These are phyloP conservation scores for Neckera pumila DNA, from an alignment of 225 moss, liverwort and hornwort species.

Conservation along the genomic window DNA sequence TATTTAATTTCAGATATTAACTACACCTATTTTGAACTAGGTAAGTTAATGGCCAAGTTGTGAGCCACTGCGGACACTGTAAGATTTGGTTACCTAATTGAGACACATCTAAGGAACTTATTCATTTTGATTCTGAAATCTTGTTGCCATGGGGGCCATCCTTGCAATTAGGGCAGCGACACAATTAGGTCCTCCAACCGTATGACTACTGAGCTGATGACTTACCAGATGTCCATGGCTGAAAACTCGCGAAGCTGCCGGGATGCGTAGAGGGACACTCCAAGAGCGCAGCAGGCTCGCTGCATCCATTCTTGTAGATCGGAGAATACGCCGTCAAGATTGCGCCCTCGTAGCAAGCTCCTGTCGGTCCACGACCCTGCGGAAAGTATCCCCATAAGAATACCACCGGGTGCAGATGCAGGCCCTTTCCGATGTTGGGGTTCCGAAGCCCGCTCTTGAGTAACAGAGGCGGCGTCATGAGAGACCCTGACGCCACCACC, in stretches of 20 bases:
- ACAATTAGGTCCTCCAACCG: background rate
- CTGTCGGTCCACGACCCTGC: background rate
- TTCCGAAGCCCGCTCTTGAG: constrained; percentile 34
- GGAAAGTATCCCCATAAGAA: constrained; percentile 46
- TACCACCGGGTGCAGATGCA: constrained; percentile 41
- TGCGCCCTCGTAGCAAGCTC: constrained; percentile 40
- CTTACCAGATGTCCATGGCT: constrained; percentile 58
- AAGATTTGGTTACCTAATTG: background rate
- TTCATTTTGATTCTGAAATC: background rate
- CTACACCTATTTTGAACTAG: background rate
- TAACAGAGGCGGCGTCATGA: constrained; percentile 30
- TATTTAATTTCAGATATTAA: background rate
- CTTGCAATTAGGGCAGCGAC: background rate
- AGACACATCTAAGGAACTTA: background rate
- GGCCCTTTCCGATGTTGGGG: constrained; percentile 30
- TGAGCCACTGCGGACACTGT: background rate
- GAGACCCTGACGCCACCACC: constrained; percentile 21
- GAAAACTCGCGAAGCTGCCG: constrained; percentile 36
- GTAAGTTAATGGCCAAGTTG: background rate
- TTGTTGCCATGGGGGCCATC: background rate
- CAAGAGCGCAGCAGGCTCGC: constrained; percentile 27
- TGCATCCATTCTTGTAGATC: constrained; percentile 6
- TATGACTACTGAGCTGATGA: background rate
- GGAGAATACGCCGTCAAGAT: constrained; percentile 37
- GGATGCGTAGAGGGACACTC: constrained; percentile 61